Conservation (phyloP, 495 filamentous ascomycete genomes). For the Rostrohypoxylon terebratum region DNA sequence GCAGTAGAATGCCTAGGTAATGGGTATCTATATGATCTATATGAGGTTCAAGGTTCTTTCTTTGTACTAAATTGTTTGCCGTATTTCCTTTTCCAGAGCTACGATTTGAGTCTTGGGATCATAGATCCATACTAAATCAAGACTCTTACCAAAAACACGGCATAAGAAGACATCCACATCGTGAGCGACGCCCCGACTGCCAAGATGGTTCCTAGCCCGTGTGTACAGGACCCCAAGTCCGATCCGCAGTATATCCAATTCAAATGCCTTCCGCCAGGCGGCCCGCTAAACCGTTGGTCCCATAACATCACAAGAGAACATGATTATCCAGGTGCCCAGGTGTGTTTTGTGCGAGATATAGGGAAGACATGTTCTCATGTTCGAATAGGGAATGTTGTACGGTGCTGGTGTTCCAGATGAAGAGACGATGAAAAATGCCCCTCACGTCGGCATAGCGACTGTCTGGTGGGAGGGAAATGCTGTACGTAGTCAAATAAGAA, state of each 20-base stretch:
- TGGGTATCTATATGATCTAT: background rate
- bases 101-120: background rate
- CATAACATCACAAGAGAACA: constrained; percentile 68
- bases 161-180: constrained; percentile 8
- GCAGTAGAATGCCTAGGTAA: constrained; percentile 22
- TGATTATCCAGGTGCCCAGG: constrained; percentile 95
- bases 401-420: constrained; percentile 88
- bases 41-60: background rate
- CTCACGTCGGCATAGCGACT: constrained; percentile 88
- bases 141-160: background rate
- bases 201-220: constrained; percentile 18
- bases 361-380: constrained; percentile 1
- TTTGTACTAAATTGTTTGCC: background rate
- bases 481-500: constrained; percentile 20
- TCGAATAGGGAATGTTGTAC: constrained; percentile 88
- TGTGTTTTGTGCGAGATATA: constrained; percentile 48
- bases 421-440: constrained; percentile 87
- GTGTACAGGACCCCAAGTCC: constrained; percentile 49
- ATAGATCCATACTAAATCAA: background rate
- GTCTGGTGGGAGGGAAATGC: constrained; percentile 99
- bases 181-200: constrained; percentile 37
- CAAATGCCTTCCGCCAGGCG: constrained; percentile 55
- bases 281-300: constrained; percentile 62
- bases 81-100: background rate
- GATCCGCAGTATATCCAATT: constrained; percentile 61